Conservation (phyloP, 139 green algal species). For the Haematococcus lacustris region DNA sequence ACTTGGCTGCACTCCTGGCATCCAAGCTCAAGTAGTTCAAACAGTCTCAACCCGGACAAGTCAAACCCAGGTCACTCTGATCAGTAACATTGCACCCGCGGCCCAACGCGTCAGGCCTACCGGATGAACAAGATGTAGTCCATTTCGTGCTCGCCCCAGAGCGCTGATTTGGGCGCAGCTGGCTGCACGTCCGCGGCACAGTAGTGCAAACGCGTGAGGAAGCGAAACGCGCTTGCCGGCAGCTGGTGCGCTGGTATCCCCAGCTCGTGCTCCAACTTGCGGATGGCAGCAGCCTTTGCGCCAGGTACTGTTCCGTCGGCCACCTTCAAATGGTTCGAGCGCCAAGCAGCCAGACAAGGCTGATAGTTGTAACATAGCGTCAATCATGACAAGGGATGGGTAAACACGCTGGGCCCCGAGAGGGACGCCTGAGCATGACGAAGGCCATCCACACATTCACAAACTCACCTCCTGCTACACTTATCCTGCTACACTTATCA, state of each 20-base stretch:
- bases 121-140: too few species aligned
- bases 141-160: too few species aligned
- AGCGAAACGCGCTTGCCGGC: too few species aligned
- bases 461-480: not conserved
- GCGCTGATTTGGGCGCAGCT: too few species aligned
- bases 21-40: too few species aligned
- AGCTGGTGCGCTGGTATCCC: slow-evolving; percentile 43
- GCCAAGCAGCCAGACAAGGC: not conserved
- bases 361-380: not conserved
- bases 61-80: too few species aligned
- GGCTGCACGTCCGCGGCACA: too few species aligned
- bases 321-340: slow-evolving; percentile 9
- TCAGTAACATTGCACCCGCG: too few species aligned
- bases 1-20: too few species aligned
- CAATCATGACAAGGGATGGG: not conserved
- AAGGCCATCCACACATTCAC: not conserved
- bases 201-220: too few species aligned
- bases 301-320: slow-evolving; percentile 35
- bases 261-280: slow-evolving; percentile 90
- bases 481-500: not conserved
- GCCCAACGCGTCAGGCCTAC: too few species aligned
- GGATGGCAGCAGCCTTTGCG: slow-evolving; percentile 56
- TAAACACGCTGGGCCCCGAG: not conserved
- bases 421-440: not conserved
- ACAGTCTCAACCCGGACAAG: too few species aligned